Evolutionary conservation across 148 eudicot species (phyloP).

Genomic region (Silene conica): DNA sequence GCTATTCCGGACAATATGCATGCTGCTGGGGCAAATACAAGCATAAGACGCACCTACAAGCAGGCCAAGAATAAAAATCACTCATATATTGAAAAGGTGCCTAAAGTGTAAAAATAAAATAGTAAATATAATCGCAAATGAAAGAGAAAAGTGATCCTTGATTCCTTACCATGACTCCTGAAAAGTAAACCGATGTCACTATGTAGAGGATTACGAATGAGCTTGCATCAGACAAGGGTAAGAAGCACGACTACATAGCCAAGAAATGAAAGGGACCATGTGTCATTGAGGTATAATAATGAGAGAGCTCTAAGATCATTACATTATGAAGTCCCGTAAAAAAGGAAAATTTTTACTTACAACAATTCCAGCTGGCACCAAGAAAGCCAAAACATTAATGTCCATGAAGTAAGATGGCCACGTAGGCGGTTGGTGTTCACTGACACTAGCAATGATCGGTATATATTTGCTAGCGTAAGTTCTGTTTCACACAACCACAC

Average conservation of each 20-base stretch:
- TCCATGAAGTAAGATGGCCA: conserved; percentile 99
- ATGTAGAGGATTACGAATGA: conserved; percentile 90
- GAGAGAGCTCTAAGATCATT: background rate
- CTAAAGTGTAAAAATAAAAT: background rate
- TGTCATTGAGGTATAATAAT: conserved; percentile 19
- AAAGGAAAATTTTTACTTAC: conserved; percentile 44
- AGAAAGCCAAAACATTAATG: conserved; percentile 90
- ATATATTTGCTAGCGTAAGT: conserved; percentile 99
- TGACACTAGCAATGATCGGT: conserved; percentile 98
- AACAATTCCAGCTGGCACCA: conserved; percentile 97
- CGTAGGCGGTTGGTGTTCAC: conserved; percentile 99
- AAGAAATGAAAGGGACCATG: background rate
- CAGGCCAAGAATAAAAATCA: conserved; percentile 3
- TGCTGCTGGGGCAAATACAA: conserved; percentile 98
- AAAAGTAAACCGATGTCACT: conserved; percentile 87
- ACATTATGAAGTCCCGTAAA: background rate
- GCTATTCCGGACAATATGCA: conserved; percentile 98
- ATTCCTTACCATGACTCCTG: conserved; percentile 89
- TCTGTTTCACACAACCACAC: conserved; percentile 36
- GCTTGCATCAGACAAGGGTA: conserved; percentile 94
- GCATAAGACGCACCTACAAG: conserved; percentile 91
- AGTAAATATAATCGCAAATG: background rate
- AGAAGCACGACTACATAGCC: conserved; percentile 72
- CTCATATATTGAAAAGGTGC: background rate
- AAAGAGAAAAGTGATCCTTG: background rate